phyloP scores from a whole-genome alignment of 73 alveolate species.

The Loxodes magnus region DNA sequence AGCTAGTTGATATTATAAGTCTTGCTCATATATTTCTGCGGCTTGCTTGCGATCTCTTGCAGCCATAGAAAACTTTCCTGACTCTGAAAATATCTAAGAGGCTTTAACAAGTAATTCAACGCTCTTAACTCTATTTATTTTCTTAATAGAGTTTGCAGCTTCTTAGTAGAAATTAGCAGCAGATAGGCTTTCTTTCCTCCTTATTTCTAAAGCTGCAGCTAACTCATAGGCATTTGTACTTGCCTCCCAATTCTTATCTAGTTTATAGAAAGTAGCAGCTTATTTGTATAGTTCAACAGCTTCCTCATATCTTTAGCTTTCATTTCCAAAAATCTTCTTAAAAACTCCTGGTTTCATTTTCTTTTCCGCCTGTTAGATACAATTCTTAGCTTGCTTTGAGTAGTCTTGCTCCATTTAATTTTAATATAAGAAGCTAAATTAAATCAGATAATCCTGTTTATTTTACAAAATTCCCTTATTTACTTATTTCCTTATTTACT shows the following conservation, averaged over 20 bases:
- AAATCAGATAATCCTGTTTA: too few species aligned
- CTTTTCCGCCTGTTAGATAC: slow-evolving; percentile 24
- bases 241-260: slow-evolving; percentile 41
- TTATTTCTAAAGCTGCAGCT: slow-evolving; percentile 54
- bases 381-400: slow-evolving; percentile 9
- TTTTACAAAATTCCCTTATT: too few species aligned
- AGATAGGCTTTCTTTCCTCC: slow-evolving; percentile 21
- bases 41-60: slow-evolving; percentile 52
- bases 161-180: slow-evolving; percentile 42
- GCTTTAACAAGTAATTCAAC: slow-evolving; percentile 34
- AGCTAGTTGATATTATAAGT: slow-evolving; percentile 53
- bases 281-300: slow-evolving; percentile 42
- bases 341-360: slow-evolving; percentile 51
- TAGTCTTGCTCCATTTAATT: slow-evolving; percentile 12
- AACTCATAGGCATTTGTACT: slow-evolving; percentile 39
- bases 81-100: slow-evolving; percentile 27
- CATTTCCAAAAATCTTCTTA: slow-evolving; percentile 35
- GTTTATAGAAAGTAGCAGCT: slow-evolving; percentile 64
- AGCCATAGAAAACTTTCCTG: slow-evolving; percentile 45
- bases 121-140: slow-evolving; percentile 24
- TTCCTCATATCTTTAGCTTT: slow-evolving; percentile 54
- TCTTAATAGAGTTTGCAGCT: slow-evolving; percentile 49
- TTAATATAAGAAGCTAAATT: too few species aligned
- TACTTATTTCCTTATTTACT: too few species aligned
- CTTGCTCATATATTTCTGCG: slow-evolving; percentile 53